Base-by-base conservation (phyloP, 1,139 yeast species). In the Tardiomyces depauwii region DNA sequence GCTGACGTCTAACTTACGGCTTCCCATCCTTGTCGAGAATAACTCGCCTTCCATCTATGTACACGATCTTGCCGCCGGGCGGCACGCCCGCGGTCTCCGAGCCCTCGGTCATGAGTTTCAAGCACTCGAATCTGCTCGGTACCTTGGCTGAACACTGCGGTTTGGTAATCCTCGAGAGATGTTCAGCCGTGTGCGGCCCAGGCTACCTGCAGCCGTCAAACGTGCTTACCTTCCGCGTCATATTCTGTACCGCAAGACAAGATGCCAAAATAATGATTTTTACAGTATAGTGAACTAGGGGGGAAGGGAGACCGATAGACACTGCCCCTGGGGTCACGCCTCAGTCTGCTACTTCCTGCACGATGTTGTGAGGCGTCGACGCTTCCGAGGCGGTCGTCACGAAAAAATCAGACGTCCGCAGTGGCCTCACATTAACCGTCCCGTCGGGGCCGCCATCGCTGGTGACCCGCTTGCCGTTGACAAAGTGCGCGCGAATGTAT, bases 1-100 rank as follows among this genome's bases (percentile, higher is more conserved):
- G n/a, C n/a, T n/a, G n/a, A 7, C 25, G 36, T 12, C 3, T 30
- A 30, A n/a, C 36, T 58, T 72, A 84, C 84, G 95, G 96, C 64
- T 85, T 87, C 1, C 96, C 96, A 63, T 88, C 82, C 60, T 85
- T 80, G 56, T 86, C 95, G 49, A 84, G 82, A 21, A 86, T 66
- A 51, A 87, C 82, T 56, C 77, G 79, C 46, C 83, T 72, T 0
- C 95, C 95, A 25, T 62, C 55, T 13, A 59, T 41, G 42, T 36
- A 36, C 21, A 30, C 36, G 10, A 30, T 5, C 16, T 30, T 30
- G 4, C 36, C 36, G 10, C 36, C 36, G 16, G n/a, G 16, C 10
- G 36, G 36, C 5, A 30, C 36, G 16, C 36, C 36, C 36, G 16
- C 16, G 16, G 11, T 10, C 4, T 30, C 36, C 25, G 25, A 21